phyloP scores from a whole-genome alignment of 2,329 filamentous ascomycete genomes.

The Sclerotinia glacialis region DNA sequence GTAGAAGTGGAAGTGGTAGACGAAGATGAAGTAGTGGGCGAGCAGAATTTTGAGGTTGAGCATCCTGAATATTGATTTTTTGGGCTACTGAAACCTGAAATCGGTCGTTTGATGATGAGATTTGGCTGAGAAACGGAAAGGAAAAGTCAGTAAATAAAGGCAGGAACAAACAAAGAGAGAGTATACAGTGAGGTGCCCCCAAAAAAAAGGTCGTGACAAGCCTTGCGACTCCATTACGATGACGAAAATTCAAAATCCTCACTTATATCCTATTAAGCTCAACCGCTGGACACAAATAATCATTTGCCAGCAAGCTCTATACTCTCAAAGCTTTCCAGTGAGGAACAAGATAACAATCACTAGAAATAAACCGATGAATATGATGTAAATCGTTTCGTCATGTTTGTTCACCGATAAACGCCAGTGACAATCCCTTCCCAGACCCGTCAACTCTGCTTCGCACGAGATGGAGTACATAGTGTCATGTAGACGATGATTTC shows the following conservation, averaged over 20 bases:
- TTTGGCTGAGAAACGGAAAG: rapidly evolving
- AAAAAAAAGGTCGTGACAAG: background rate
- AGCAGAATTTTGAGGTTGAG: background rate
- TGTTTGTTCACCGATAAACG: conserved; percentile 3
- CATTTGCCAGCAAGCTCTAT: background rate
- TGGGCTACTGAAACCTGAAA: background rate
- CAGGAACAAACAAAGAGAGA: background rate
- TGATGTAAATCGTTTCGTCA: background rate
- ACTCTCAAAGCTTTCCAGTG: conserved; percentile 1
- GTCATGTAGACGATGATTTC: too few relatives aligned
- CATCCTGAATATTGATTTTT: background rate
- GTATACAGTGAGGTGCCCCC: background rate
- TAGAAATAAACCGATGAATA: background rate
- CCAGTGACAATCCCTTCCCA: conserved; percentile 1
- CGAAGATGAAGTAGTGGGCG: background rate
- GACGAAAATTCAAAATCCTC: background rate
- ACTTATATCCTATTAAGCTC: background rate
- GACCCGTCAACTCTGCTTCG: conserved; percentile 1
- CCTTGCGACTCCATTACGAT: background rate
- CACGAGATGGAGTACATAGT: background rate
- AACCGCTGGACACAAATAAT: background rate
- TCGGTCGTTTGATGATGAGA: too few relatives aligned
- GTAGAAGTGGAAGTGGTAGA: background rate
- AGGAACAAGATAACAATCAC: background rate
- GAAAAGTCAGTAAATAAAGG: background rate